Evolutionary conservation across 2,329 filamentous ascomycete genomes (phyloP).

Genomic region (Cordyceps sp.): DNA sequence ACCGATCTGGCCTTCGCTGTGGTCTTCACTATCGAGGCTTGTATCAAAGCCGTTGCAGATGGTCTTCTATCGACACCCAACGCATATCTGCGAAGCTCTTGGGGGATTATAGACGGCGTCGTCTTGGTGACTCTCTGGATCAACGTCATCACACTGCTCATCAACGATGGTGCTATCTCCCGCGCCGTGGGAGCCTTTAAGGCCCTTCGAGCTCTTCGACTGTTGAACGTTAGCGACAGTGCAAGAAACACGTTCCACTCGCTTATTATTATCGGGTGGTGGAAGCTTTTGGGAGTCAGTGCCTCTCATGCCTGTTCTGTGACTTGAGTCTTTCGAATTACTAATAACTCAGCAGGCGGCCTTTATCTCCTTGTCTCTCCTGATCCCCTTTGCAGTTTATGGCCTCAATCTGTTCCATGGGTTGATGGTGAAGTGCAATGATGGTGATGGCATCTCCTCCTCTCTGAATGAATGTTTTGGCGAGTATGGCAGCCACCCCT

Average conservation of each 20-base stretch:
- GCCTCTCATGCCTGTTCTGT: too few species aligned
- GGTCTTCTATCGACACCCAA: constrained; percentile 95
- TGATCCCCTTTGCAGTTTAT: constrained; percentile 95
- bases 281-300: constrained; percentile 76
- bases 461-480: constrained; percentile 67
- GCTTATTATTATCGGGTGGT: constrained; percentile 81
- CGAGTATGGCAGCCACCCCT: constrained; percentile 65
- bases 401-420: constrained; percentile 87
- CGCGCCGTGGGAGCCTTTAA: constrained; percentile 94
- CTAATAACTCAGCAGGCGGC: constrained; percentile 38
- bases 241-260: constrained; percentile 94
- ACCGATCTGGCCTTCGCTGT: constrained; percentile 79
- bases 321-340: not conserved
- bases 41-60: constrained; percentile 88
- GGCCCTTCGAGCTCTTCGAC: constrained; percentile 72
- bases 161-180: constrained; percentile 69
- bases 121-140: constrained; percentile 92
- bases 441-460: constrained; percentile 35
- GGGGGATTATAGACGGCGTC: constrained; percentile 88
- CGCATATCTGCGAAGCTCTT: constrained; percentile 89
- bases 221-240: constrained; percentile 93
- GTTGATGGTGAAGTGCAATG: constrained; percentile 62
- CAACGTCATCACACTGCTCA: constrained; percentile 72
- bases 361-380: constrained; percentile 81
- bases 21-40: constrained; percentile 70